Conservation (phyloP, 768 basidiomycete genomes). For the Calocera viscosa region DNA sequence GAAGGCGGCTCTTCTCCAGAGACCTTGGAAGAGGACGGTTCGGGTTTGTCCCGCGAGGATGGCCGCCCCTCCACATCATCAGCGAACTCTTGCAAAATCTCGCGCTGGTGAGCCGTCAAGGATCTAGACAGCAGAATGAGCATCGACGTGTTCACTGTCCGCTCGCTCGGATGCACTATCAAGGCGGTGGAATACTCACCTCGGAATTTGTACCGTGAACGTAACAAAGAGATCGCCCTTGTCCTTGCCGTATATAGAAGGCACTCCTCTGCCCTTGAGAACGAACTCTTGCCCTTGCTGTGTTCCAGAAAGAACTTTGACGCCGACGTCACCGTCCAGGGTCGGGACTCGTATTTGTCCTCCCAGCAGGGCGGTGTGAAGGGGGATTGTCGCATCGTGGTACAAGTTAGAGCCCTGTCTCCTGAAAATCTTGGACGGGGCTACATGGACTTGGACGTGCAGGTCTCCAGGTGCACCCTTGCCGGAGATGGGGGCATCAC, state of each 20-base stretch:
- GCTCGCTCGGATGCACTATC: neutral
- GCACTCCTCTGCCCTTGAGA: constrained; percentile 72
- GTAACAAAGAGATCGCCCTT: constrained; percentile 81
- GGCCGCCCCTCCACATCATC: constrained; percentile 77
- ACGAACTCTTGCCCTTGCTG: constrained; percentile 98
- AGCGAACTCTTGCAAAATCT: constrained; percentile 78
- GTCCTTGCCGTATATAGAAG: constrained; percentile 43
- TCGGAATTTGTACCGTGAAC: constrained; percentile 78
- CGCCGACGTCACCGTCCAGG: constrained; percentile 88
- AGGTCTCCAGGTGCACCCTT: constrained; percentile 75
- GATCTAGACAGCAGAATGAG: constrained; percentile 39
- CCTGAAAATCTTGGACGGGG: constrained; percentile 69
- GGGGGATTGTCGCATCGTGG: constrained; percentile 77
- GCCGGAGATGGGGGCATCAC: constrained; percentile 72
- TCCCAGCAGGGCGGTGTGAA: constrained; percentile 86
- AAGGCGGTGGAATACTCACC: constrained; percentile 41
- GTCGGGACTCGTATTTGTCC: constrained; percentile 88
- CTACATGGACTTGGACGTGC: constrained; percentile 71
- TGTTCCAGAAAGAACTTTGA: constrained; percentile 81
- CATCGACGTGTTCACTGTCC: neutral
- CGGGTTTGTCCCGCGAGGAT: constrained; percentile 13
- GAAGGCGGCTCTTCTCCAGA: neutral
- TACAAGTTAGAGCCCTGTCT: constrained; percentile 87
- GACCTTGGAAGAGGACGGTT: neutral
- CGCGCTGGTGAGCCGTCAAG: constrained; percentile 68